A percentile compares a stretch with the other conserved stretches of the same genome.
phyloP scores from a whole-genome alignment of 2,329 filamentous ascomycete species.

The Pseudomassariella vexata region DNA sequence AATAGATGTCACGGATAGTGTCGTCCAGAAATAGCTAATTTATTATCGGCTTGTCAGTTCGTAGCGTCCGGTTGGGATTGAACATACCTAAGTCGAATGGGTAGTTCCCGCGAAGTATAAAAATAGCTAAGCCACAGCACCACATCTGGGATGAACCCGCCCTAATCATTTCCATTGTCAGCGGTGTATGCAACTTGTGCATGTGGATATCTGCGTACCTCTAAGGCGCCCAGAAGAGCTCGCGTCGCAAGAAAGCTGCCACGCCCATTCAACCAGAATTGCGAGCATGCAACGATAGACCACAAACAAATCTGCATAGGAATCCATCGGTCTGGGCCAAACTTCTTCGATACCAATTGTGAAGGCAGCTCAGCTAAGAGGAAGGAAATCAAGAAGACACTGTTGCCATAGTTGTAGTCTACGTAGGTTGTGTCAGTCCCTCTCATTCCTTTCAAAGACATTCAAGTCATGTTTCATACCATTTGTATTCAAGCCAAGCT shows the following conservation, averaged over 20 bases:
- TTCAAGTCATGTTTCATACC: constrained; percentile 27
- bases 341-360: constrained; percentile 52
- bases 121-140: constrained; percentile 28
- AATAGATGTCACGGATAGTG: constrained; percentile 25
- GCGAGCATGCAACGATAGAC: constrained; percentile 22
- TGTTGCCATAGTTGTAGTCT: constrained; percentile 49
- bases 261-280: constrained; percentile 17
- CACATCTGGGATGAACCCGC: constrained; percentile 27
- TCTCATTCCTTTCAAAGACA: background rate
- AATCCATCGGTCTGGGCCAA: constrained; percentile 26
- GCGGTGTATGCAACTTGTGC: no score
- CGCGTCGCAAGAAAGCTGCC: constrained; percentile 10
- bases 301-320: constrained; percentile 24
- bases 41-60: no score
- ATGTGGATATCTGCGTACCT: constrained; percentile 17
- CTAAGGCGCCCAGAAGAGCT: constrained; percentile 9
- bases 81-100: constrained; percentile 28
- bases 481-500: constrained; percentile 38
- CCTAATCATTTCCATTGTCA: no score
- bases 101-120: constrained; percentile 29
- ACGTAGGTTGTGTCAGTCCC: no score
- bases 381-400: constrained; percentile 48
- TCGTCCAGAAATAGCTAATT: constrained; percentile 30
- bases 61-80: background rate
- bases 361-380: constrained; percentile 55